Evolutionary conservation across 129 eudicot species (phyloP), one percentile per base, ranked within the genome.

Genomic region (Flaveria linearis): DNA sequence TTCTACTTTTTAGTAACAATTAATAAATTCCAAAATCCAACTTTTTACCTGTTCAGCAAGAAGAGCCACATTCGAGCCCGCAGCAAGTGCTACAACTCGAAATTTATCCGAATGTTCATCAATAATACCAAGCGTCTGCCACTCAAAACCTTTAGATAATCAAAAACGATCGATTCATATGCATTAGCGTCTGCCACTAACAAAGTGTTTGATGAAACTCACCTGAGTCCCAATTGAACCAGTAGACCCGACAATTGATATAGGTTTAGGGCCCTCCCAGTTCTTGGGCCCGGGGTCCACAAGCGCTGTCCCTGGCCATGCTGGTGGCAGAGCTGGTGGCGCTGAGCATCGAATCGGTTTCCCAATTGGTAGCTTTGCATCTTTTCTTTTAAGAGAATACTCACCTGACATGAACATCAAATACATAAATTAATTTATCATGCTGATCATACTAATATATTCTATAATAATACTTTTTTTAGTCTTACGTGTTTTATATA

Each of bases 201-300:
- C 56, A 28, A 74, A 25, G 43, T 60, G 69, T 74, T 74, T 43
- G 36, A 74, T 60, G 10, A 60, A 60, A 60, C 23, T 42, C 69
- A 89, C 97, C 96, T 92, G 97, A 66, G 97, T 92, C 69, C 97
- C 97, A 74, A 92, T 92, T 5, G 96, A 89, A 70, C 97, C 97
- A 62, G 97, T 92, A 12, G 97, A 92, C 56, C 97, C 96, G 74
- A 92, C 85, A 61, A 92, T 78, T 1, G 97, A 87, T 43, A 92
- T 87, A 64, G 97, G 97, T 85, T 92, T 92, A 9, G 87, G 96
- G 26, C 96, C 97, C 20, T 89, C 89, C 97, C 97, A 92, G 66
- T 67, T 82, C 86, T 78, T 87, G 2, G 71, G 81, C n/a, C 84
- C 92, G 0, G 89, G 86, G 68, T 92, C 96, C n/a, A 69, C 87